A percentile compares a stretch with the other conserved stretches of the same genome.
phyloP scores from a whole-genome alignment of 2,329 filamentous ascomycete genomes.

The Penicillium sp. region DNA sequence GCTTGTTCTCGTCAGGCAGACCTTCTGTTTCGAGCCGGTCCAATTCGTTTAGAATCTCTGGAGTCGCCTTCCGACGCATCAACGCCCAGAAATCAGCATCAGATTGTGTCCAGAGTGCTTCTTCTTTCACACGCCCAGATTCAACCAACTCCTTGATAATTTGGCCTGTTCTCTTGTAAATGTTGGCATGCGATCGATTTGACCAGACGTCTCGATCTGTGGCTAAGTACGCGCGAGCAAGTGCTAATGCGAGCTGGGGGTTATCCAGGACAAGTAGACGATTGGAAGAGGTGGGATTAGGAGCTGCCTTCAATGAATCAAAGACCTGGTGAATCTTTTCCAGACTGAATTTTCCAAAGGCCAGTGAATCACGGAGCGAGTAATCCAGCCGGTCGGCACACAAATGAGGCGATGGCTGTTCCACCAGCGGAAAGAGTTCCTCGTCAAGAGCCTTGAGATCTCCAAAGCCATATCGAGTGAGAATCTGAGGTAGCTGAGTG shows the following conservation, averaged over 20 bases:
- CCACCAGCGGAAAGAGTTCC: constrained; percentile 48
- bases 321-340: background rate
- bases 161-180: constrained; percentile 43
- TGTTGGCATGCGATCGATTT: constrained; percentile 44
- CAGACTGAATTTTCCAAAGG: constrained; percentile 34
- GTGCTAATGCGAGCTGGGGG: constrained; percentile 36
- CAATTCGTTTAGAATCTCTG: background rate
- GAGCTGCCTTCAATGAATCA: background rate
- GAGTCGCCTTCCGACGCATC: background rate
- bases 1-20: constrained; percentile 4
- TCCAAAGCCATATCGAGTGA: constrained; percentile 40
- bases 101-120: background rate
- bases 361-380: constrained; percentile 45
- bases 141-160: constrained; percentile 41
- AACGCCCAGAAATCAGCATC: constrained; percentile 6
- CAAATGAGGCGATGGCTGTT: constrained; percentile 46
- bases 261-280: constrained; percentile 35
- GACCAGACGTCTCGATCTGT: constrained; percentile 48
- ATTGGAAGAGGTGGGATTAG: background rate
- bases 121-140: background rate
- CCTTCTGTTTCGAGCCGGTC: constrained; percentile 2
- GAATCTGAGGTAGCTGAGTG: constrained; percentile 43
- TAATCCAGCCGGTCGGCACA: constrained; percentile 52
- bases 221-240: constrained; percentile 44
- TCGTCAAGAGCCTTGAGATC: constrained; percentile 44